Base-by-base conservation (phyloP, 148 eudicot genomes). In the Nepenthes gracilis region DNA sequence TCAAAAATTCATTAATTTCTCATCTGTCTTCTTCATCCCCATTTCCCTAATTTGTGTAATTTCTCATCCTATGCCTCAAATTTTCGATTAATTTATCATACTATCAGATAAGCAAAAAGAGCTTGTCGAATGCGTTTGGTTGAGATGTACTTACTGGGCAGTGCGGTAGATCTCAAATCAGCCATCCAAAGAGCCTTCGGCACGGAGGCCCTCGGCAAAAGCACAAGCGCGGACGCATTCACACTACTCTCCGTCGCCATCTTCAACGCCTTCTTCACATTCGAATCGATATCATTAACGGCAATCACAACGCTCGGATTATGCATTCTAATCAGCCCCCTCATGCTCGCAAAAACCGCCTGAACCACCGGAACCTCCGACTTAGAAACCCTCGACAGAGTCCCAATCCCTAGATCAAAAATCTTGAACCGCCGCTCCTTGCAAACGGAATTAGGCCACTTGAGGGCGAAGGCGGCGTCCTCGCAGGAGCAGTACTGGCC, bases 141-240 rank as follows among this genome's bases (percentile, higher is more conserved):
- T 23, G 23, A 23, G 23, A 23, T 23, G 14, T n/a, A 71, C 69
- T 86, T 81, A 93, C 98, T 84, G 62, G 95, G 96, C 64, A 93
- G 70, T 6, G 96, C 91, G 11, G 96, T 84, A 47, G 96, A 69
- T 6, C 95, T 74, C 3, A 93, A 72, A 75, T 93, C 98, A 53
- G 98, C 85, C 96, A 93, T 88, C 98, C 98, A 93, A 14, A 93
- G 95, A 67, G 75, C 96, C 83, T 77, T 84, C 0, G 87, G 58
- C 36, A 93, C 80, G 1, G 96, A 83, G 1, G 68, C 10, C 64
- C 81, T 77, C 13, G 98, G 98, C 49, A 92, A 62, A 58, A 88
- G 79, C 68, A 88, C 86, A 59, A 88, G 63, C 2, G 82, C 55
- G 14, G 98, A 62, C 4, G 73, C 65, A 13, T 85, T 79, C 53